Percentiles rank a stretch among this genome's conserved stretches.
phyloP scores from a whole-genome alignment of 169 alveolate species.

The Plasmodium reichenowi region DNA sequence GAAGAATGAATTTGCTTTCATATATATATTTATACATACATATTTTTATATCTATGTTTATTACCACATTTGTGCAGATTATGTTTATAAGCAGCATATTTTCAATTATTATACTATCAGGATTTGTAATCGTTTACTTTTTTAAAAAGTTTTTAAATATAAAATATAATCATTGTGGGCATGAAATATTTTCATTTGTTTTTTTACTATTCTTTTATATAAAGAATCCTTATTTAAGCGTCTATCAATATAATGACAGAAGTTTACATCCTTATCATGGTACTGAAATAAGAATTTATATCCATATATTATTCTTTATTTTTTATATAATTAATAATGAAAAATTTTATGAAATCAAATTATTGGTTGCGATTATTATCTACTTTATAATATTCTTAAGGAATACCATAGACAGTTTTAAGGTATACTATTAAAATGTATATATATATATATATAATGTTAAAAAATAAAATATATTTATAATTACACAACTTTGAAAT shows the following conservation, averaged over 20 bases:
- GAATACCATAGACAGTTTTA: slow-evolving; percentile 37
- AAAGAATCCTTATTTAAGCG: slow-evolving; percentile 61
- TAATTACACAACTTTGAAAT: too few relatives aligned
- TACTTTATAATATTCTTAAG: slow-evolving; percentile 31
- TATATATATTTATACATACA: neutral
- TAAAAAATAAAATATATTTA: neutral
- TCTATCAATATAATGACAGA: slow-evolving; percentile 48
- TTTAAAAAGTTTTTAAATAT: slow-evolving; percentile 48
- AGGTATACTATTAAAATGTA: slow-evolving; percentile 18
- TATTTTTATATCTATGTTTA: neutral
- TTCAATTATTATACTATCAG: slow-evolving; percentile 25
- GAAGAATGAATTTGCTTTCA: neutral
- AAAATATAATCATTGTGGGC: slow-evolving; percentile 57
- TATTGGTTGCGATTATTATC: slow-evolving; percentile 32
- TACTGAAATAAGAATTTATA: slow-evolving; percentile 46
- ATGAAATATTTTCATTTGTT: slow-evolving; percentile 42
- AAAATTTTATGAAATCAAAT: slow-evolving; percentile 53
- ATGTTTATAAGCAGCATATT: slow-evolving; percentile 33
- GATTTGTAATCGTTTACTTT: slow-evolving; percentile 53
- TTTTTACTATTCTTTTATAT: slow-evolving; percentile 56
- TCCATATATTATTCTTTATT: slow-evolving; percentile 40
- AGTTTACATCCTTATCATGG: slow-evolving; percentile 73
- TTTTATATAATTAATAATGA: slow-evolving; percentile 28
- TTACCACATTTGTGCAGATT: slow-evolving; percentile 12
- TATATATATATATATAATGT: neutral